Percentiles rank a stretch among this genome's conserved stretches.
phyloP scores from a whole-genome alignment of 2,329 filamentous ascomycete genomes.

The Rosellinia necatrix region DNA sequence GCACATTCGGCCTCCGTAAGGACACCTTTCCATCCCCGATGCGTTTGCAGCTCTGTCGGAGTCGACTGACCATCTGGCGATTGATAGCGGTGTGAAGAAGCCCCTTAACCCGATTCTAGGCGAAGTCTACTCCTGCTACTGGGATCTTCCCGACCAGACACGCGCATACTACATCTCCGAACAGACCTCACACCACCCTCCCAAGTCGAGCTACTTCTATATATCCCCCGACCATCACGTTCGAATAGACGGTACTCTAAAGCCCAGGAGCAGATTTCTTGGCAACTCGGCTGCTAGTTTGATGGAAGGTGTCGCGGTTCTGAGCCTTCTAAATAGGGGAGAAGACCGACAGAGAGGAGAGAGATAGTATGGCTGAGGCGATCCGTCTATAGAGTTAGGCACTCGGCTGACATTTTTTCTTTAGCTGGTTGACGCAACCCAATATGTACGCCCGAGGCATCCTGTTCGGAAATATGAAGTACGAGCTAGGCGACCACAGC shows the following conservation, averaged over 20 bases:
- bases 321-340: conserved; percentile 81
- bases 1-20: conserved; percentile 97
- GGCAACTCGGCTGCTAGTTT: conserved; percentile 97
- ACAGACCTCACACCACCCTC: conserved; percentile 96
- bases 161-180: conserved; percentile 95
- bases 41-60: conserved; percentile 10
- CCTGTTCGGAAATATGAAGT: conserved; percentile 99
- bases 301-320: conserved; percentile 94
- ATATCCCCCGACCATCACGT: conserved; percentile 94
- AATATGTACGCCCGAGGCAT: conserved; percentile 99
- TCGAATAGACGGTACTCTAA: conserved; percentile 92
- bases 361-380: conserved; percentile 72
- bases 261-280: conserved; percentile 91
- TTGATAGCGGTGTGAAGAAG: conserved; percentile 95
- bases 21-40: conserved; percentile 31
- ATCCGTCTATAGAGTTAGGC: neutral
- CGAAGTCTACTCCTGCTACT: conserved; percentile 93
- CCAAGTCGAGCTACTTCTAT: conserved; percentile 99
- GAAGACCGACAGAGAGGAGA: conserved; percentile 70
- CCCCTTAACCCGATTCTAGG: conserved; percentile 95
- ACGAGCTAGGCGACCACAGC: conserved; percentile 95
- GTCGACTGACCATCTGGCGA: conserved; percentile 22
- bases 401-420: conserved; percentile 15
- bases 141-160: conserved; percentile 85
- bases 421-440: conserved; percentile 87